These are phyloP conservation scores for Agaricus subrufescens DNA, from an alignment of 768 basidiomycete genomes.

Conservation along the genomic window DNA sequence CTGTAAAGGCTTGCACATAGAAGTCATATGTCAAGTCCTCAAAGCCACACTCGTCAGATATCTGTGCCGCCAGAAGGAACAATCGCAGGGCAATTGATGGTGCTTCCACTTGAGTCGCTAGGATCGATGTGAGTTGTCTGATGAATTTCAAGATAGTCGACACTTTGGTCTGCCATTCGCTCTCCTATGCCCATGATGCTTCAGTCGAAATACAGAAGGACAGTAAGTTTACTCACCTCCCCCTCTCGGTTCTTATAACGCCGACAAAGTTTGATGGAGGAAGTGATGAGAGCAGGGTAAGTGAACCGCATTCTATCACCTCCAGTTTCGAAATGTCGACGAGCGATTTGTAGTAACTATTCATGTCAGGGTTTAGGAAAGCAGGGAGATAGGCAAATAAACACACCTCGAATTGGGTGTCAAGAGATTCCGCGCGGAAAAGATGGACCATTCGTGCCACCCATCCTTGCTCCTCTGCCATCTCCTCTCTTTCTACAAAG, in stretches of 20 bases:
- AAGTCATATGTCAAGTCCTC: constrained; percentile 97
- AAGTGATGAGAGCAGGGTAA: constrained; percentile 93
- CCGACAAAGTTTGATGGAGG: constrained; percentile 87
- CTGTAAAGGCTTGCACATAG: constrained; percentile 95
- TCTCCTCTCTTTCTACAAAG: constrained; percentile 74
- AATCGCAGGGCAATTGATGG: constrained; percentile 89
- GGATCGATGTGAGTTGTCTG: constrained; percentile 88
- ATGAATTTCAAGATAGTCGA: constrained; percentile 91
- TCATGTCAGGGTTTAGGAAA: background rate
- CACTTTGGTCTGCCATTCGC: constrained; percentile 83
- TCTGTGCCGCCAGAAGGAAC: constrained; percentile 93
- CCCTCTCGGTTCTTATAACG: constrained; percentile 85
- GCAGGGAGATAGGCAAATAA: background rate
- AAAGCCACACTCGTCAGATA: constrained; percentile 91
- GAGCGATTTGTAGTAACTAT: constrained; percentile 87
- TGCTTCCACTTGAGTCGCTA: constrained; percentile 90
- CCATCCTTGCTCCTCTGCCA: constrained; percentile 99
- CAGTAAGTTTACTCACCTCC: constrained; percentile 44
- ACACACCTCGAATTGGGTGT: constrained; percentile 84
- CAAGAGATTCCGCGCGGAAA: constrained; percentile 83
- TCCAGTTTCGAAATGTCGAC: constrained; percentile 85
- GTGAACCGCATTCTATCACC: constrained; percentile 96
- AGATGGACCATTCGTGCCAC: constrained; percentile 97
- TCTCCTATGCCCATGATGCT: constrained; percentile 48
- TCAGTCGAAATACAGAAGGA: background rate